Base-by-base conservation (phyloP, 345 rosid species). In the Turnera subulata region DNA sequence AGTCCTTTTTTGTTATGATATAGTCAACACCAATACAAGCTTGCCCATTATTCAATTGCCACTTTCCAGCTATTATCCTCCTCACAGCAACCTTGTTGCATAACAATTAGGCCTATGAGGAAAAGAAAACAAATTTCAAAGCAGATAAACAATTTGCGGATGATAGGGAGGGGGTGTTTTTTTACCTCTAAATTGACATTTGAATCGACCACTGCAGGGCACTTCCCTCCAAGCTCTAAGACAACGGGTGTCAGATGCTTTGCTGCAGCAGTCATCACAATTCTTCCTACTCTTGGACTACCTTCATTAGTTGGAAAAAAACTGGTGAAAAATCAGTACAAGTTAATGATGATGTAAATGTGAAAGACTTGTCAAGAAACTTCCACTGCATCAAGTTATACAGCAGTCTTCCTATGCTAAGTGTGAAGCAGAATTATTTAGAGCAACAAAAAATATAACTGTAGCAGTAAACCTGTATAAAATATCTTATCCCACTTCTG, bases 231-330 rank as follows among this genome's bases (percentile, higher is more conserved):
- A 33, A 78, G 86, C 56, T 81, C 86, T 35, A 76, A 63, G 43
- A 71, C 45, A 19, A 78, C 78, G 3, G 83, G 83, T 0, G 86
- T 76, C 8, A 76, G 83, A 75, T 76, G 74, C 70, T 76, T 81
- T 7, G 81, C 81, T 17, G 86, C 86, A 6, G 83, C 81, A n/a
- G 78, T 61, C 86, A 81, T 76, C 33, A 81, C 81, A 29, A 81
- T 78, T 8, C 70, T 64, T 2, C 81, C 83, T 19, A 81, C 83
- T 53, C 72, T 73, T 9, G 64, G 46, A 58, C 86, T 59, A 25
- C 83, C 86, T 78, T 44, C 5, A 29, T 8, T 29, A 3, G 35
- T 29, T 29, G 8, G 14, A 59, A 1, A 43, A 17, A 51, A 17
- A 33, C 9, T 13, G 12, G 12, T 42, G 45, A 42, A 5, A 42